phyloP scores from a whole-genome alignment of 1,284 basidiomycete genomes.

The Puccinia novopanici region DNA sequence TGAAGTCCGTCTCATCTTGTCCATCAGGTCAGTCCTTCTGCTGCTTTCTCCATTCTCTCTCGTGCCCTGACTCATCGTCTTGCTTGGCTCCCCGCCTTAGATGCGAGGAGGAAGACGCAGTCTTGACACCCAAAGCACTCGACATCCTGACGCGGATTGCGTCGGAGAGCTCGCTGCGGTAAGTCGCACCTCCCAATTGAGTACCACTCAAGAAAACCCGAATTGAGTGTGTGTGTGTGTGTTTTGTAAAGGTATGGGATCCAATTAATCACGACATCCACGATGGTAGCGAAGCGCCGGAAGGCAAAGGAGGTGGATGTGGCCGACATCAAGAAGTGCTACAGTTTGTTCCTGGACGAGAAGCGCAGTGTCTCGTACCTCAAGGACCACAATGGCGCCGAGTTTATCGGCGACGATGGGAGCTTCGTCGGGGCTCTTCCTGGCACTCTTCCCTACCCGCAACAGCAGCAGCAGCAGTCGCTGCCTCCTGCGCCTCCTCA shows the following conservation, averaged over 20 bases:
- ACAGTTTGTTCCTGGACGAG: conserved; percentile 82
- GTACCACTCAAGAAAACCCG: too few species aligned
- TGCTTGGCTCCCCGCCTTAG: conserved; percentile 61
- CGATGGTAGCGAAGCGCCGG: conserved; percentile 77
- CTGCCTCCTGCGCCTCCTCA: not conserved
- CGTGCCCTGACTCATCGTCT: not conserved
- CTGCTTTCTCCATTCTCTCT: not conserved
- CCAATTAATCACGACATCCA: conserved; percentile 86
- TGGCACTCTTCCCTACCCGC: not conserved
- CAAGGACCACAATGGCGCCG: conserved; percentile 60
- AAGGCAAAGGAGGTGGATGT: conserved; percentile 74
- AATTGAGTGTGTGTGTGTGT: not conserved
- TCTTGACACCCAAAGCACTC: conserved; percentile 73
- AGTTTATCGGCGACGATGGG: conserved; percentile 50
- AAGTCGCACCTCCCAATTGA: not conserved
- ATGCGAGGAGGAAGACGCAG: conserved; percentile 93
- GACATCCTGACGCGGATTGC: conserved; percentile 82
- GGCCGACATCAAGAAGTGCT: conserved; percentile 79
- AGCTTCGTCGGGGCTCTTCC: conserved; percentile 1
- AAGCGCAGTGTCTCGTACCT: conserved; percentile 91
- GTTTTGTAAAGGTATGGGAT: conserved; percentile 72
- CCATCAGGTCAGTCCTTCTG: conserved; percentile 70
- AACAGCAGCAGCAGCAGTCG: not conserved
- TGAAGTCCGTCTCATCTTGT: conserved; percentile 86
- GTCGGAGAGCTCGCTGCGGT: conserved; percentile 65